Percentiles rank a stretch among this genome's conserved stretches.
phyloP scores from a whole-genome alignment of 2,329 filamentous ascomycete species.

The Fonsecaea multimorphosa region DNA sequence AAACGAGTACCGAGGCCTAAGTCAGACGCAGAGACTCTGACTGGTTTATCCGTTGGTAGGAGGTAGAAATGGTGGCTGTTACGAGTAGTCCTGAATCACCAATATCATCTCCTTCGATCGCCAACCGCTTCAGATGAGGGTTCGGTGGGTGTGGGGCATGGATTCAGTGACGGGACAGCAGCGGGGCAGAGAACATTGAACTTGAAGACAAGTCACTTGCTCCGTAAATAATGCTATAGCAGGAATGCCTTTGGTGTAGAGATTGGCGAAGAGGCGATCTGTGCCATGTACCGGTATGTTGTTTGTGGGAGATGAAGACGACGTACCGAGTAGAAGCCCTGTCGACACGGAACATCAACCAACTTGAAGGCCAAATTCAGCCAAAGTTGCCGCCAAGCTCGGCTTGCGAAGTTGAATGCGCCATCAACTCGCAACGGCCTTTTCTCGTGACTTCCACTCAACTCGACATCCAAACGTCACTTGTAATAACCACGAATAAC shows the following conservation, averaged over 20 bases:
- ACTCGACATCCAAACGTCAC: neutral
- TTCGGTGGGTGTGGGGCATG: neutral
- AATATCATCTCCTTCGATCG: conserved; percentile 15
- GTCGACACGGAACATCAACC: neutral
- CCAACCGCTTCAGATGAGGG: conserved; percentile 9
- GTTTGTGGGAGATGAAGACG: too few relatives aligned
- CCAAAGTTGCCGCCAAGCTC: conserved; percentile 1
- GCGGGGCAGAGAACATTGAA: neutral
- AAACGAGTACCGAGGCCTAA: neutral
- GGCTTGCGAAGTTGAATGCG: neutral
- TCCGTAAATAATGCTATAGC: neutral
- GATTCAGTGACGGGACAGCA: neutral
- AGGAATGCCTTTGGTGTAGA: neutral
- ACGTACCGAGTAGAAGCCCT: too few relatives aligned
- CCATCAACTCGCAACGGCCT: too few relatives aligned
- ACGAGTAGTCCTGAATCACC: conserved; percentile 7
- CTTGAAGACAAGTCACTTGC: neutral
- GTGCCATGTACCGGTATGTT: neutral
- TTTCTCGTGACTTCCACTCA: neutral
- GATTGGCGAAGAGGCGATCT: neutral
- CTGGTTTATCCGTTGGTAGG: neutral
- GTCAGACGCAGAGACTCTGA: neutral
- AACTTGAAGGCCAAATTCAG: neutral
- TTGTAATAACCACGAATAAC: neutral
- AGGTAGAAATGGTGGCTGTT: neutral